These are phyloP conservation scores for Penicillium frequentans DNA, from an alignment of 2,329 filamentous ascomycete species.

Conservation along the genomic window DNA sequence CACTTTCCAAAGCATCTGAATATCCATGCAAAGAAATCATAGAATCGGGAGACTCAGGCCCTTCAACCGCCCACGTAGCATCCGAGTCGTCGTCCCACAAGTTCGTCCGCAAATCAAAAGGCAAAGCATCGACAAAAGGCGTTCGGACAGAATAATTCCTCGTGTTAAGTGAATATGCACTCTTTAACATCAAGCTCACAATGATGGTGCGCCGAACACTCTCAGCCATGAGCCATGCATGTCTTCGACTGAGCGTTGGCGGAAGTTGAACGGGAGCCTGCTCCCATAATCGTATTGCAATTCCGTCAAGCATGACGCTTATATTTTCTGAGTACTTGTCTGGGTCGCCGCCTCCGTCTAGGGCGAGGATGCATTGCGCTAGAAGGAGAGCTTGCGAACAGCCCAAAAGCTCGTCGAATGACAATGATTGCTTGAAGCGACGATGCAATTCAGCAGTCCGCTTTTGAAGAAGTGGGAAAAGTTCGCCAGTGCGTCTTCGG, in stretches of 20 bases:
- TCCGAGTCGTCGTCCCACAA: constrained; percentile 25
- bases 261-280: constrained; percentile 28
- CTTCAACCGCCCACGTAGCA: constrained; percentile 3
- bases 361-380: constrained; percentile 25
- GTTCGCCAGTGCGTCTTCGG: not conserved
- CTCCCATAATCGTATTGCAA: constrained; percentile 24
- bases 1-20: constrained; percentile 23
- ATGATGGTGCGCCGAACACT: constrained; percentile 34
- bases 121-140: constrained; percentile 29
- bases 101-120: constrained; percentile 28
- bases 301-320: constrained; percentile 16
- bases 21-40: constrained; percentile 31
- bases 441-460: constrained; percentile 12
- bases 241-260: constrained; percentile 21
- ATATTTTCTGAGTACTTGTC: constrained; percentile 15
- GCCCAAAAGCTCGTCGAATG: constrained; percentile 26
- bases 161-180: constrained; percentile 29
- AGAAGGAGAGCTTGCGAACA: constrained; percentile 27
- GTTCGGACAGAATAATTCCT: constrained; percentile 28
- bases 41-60: not conserved
- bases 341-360: constrained; percentile 7
- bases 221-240: constrained; percentile 34
- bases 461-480: constrained; percentile 12
- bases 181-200: constrained; percentile 31
- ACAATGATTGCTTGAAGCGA: constrained; percentile 8